These are phyloP conservation scores for Ogataea sp. DNA, from an alignment of 805 yeast genomes.

Conservation along the genomic window DNA sequence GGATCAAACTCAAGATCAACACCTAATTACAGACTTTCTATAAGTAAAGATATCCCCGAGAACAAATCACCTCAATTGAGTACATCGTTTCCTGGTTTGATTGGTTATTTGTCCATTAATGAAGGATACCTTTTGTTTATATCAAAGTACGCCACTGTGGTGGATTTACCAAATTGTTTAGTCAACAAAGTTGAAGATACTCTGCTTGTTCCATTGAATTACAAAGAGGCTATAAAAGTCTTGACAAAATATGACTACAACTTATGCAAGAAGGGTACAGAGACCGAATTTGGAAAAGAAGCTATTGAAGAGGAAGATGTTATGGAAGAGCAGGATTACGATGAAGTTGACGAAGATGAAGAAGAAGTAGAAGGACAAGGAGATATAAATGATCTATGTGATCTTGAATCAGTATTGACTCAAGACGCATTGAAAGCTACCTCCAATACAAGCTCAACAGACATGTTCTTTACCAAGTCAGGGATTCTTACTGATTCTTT, in stretches of 20 bases:
- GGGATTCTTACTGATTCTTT: constrained; percentile 15
- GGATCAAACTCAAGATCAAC: no score
- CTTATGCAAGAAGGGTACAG: no score
- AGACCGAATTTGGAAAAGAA: no score
- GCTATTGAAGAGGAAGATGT: no score
- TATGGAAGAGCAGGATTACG: neutral
- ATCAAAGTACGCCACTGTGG: constrained; percentile 3
- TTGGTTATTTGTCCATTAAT: constrained; percentile 10
- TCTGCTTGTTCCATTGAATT: constrained; percentile 11
- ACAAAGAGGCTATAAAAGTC: constrained; percentile 4
- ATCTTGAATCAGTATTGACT: constrained; percentile 3
- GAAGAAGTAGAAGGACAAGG: neutral
- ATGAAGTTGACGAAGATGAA: neutral
- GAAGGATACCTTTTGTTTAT: constrained; percentile 13
- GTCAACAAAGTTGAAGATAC: constrained; percentile 10
- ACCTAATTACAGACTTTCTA: no score
- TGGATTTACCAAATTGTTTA: constrained; percentile 1
- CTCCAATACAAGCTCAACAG: neutral
- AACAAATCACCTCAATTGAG: neutral
- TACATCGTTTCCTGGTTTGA: constrained; percentile 1
- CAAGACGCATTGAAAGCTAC: no score
- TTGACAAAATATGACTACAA: constrained; percentile 1
- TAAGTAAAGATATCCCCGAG: no score
- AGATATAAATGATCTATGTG: constrained; percentile 3
- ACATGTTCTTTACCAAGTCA: constrained; percentile 8